These are phyloP conservation scores for Ophiocordyceps australis DNA, from an alignment of 2,329 filamentous ascomycete species.

Conservation along the genomic window DNA sequence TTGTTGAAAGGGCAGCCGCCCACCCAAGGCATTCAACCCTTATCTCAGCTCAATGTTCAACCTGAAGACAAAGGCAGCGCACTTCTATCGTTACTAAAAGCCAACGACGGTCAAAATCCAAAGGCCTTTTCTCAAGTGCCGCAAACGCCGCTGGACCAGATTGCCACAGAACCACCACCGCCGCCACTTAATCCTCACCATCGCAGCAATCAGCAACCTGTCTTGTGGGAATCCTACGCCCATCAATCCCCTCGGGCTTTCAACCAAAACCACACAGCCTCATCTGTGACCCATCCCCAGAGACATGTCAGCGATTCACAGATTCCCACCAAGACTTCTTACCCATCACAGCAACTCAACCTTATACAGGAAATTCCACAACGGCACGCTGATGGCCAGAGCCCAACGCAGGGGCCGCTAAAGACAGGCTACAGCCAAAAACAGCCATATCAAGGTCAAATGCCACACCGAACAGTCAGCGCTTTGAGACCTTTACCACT, in stretches of 20 bases:
- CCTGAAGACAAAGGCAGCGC: slow-evolving; percentile 28
- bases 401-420: too few species aligned
- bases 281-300: slow-evolving; percentile 5
- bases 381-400: too few species aligned
- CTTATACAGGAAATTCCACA: too few species aligned
- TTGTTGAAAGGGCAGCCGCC: slow-evolving; percentile 36
- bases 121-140: slow-evolving; percentile 16
- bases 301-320: slow-evolving; percentile 4
- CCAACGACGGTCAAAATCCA: slow-evolving; percentile 9
- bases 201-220: slow-evolving; percentile 26
- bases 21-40: slow-evolving; percentile 26
- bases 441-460: slow-evolving; percentile 2
- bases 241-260: slow-evolving; percentile 15
- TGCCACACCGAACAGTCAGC: slow-evolving; percentile 3
- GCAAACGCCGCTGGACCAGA: slow-evolving; percentile 37
- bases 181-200: slow-evolving; percentile 41
- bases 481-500: slow-evolving; percentile 4
- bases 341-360: slow-evolving; percentile 5
- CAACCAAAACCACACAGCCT: slow-evolving; percentile 5
- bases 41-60: too few species aligned
- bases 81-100: slow-evolving; percentile 33
- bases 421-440: too few species aligned
- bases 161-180: slow-evolving; percentile 26
- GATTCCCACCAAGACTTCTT: slow-evolving; percentile 5
- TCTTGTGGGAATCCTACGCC: slow-evolving; percentile 7